phyloP scores from a whole-genome alignment of 1,139 yeast species.

The Saccharomyces hybrid region DNA sequence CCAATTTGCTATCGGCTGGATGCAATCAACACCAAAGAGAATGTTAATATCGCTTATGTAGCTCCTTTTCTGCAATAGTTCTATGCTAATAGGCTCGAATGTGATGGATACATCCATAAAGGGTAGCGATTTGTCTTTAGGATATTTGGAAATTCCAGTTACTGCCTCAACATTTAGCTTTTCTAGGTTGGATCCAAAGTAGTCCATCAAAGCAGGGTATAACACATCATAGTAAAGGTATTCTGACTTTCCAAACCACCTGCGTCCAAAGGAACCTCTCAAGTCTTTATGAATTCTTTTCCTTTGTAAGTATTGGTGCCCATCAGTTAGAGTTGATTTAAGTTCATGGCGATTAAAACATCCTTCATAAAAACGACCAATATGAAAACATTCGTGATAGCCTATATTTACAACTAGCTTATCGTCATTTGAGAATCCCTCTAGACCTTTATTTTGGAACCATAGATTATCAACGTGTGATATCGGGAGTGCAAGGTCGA shows the following conservation, averaged over 20 bases:
- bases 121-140: neutral
- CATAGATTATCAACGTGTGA: neutral
- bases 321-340: neutral
- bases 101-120: neutral
- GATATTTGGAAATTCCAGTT: neutral
- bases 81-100: neutral
- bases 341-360: neutral
- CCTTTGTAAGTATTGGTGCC: neutral
- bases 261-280: conserved; percentile 13
- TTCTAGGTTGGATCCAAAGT: neutral
- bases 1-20: conserved; percentile 78
- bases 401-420: conserved; percentile 18
- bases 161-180: neutral
- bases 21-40: conserved; percentile 64
- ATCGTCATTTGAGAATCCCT: conserved; percentile 1
- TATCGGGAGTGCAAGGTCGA: neutral
- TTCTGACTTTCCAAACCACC: conserved; percentile 21
- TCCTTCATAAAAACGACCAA: conserved; percentile 8
- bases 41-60: conserved; percentile 44
- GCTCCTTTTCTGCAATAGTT: neutral
- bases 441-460: conserved; percentile 2
- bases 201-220: conserved; percentile 2
- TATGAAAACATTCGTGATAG: conserved; percentile 15
- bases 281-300: conserved; percentile 18
- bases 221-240: conserved; percentile 19